Conservation (phyloP, 2,329 filamentous ascomycete genomes). For the Ceratocystis albifundus region DNA sequence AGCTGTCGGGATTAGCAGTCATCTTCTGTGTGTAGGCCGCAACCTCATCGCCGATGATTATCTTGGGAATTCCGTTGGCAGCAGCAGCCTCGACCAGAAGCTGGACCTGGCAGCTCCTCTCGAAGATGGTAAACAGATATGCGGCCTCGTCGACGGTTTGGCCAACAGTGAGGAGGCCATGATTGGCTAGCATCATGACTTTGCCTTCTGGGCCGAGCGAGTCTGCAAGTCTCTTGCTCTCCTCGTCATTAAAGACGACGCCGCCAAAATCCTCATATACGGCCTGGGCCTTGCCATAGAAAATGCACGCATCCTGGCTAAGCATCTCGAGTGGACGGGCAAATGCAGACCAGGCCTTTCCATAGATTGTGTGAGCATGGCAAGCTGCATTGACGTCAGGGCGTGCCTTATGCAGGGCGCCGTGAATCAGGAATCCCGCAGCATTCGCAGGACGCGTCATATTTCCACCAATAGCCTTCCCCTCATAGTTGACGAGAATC, state of each 20-base stretch:
- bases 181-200: conserved; percentile 55
- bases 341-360: conserved; percentile 56
- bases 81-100: conserved; percentile 52
- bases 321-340: conserved; percentile 54
- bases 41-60: conserved; percentile 34
- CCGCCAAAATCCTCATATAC: conserved; percentile 47
- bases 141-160: conserved; percentile 59
- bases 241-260: conserved; percentile 46
- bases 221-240: conserved; percentile 49
- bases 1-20: conserved; percentile 24
- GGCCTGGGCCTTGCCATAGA: conserved; percentile 46
- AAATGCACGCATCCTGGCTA: conserved; percentile 52
- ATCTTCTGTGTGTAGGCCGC: conserved; percentile 31
- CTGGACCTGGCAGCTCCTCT: conserved; percentile 56
- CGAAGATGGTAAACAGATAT: conserved; percentile 55
- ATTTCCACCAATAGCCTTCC: conserved; percentile 47
- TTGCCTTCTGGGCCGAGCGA: conserved; percentile 47
- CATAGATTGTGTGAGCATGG: conserved; percentile 52
- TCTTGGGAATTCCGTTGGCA: conserved; percentile 29
- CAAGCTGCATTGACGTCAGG: conserved; percentile 55
- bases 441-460: conserved; percentile 50
- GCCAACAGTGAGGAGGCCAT: conserved; percentile 57
- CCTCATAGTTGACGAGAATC: conserved; percentile 49
- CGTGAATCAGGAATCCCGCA: conserved; percentile 58
- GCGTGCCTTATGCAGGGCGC: conserved; percentile 50